These are phyloP conservation scores for Rhynchosporium agropyri DNA, from an alignment of 2,329 filamentous ascomycete genomes.

Conservation along the genomic window DNA sequence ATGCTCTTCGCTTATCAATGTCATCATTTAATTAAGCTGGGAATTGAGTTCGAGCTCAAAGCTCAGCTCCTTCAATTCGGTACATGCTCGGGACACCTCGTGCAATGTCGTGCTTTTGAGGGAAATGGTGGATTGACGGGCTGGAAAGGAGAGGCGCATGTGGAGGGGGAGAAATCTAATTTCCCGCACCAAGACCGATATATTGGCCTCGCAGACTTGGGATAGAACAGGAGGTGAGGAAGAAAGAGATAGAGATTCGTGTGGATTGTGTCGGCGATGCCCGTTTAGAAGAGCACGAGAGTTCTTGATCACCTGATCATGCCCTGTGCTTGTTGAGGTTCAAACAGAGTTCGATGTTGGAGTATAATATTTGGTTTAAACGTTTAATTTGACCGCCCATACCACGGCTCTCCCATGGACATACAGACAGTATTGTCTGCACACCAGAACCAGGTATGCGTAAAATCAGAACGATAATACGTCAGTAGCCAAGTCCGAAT, in stretches of 20 bases:
- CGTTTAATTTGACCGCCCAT: too few relatives aligned
- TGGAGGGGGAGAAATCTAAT: too few relatives aligned
- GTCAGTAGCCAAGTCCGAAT: too few relatives aligned
- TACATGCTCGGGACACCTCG: not conserved
- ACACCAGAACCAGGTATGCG: too few relatives aligned
- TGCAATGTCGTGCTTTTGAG: slow-evolving; percentile 4
- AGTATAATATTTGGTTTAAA: not conserved
- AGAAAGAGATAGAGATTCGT: not conserved
- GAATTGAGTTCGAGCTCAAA: not conserved
- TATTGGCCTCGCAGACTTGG: not conserved
- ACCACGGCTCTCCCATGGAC: too few relatives aligned
- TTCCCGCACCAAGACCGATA: not conserved
- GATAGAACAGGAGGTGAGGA: not conserved
- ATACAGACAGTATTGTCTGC: too few relatives aligned
- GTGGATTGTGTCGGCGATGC: too few relatives aligned
- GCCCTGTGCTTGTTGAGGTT: too few relatives aligned
- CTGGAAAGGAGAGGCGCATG: slow-evolving; percentile 1
- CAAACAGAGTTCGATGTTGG: not conserved
- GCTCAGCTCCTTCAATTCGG: not conserved
- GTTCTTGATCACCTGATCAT: too few relatives aligned
- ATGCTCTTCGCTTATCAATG: not conserved
- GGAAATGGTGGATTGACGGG: not conserved
- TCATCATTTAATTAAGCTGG: not conserved
- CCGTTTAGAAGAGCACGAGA: too few relatives aligned
- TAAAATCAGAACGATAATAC: too few relatives aligned